phyloP scores from a whole-genome alignment of 2,329 filamentous ascomycete species.

The Beauveria pseudobassiana region DNA sequence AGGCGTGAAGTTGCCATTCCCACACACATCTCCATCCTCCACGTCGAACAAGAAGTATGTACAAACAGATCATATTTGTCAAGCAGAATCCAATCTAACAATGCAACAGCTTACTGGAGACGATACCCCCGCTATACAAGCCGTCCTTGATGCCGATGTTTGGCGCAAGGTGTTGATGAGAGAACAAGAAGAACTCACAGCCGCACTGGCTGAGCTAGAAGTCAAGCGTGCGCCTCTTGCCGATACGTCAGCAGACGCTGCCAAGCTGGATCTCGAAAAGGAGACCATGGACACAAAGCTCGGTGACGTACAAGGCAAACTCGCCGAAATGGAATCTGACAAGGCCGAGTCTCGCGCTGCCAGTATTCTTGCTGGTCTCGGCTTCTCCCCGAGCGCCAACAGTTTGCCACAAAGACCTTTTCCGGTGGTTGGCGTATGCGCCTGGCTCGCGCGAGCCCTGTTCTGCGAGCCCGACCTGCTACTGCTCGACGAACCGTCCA shows the following conservation, averaged over 20 bases:
- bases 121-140: conserved; percentile 89
- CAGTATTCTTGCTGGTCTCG: conserved; percentile 91
- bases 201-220: conserved; percentile 71
- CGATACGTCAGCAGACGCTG: conserved; percentile 86
- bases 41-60: conserved; percentile 91
- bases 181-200: conserved; percentile 82
- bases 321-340: conserved; percentile 98
- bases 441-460: conserved; percentile 84
- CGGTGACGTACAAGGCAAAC: conserved; percentile 82
- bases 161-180: conserved; percentile 93
- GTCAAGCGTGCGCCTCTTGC: conserved; percentile 69
- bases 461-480: conserved; percentile 97
- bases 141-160: conserved; percentile 93
- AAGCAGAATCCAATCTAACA: conserved; percentile 12
- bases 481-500: conserved; percentile 96
- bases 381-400: conserved; percentile 92
- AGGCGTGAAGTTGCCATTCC: conserved; percentile 91
- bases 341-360: conserved; percentile 94
- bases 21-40: conserved; percentile 95
- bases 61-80: not conserved
- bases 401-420: conserved; percentile 92
- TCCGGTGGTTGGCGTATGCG: conserved; percentile 99
- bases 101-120: conserved; percentile 72
- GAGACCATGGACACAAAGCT: conserved; percentile 87
- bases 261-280: conserved; percentile 74